These are phyloP conservation scores for Marvania coccoides DNA, from an alignment of 139 green algal species.

Conservation along the genomic window DNA sequence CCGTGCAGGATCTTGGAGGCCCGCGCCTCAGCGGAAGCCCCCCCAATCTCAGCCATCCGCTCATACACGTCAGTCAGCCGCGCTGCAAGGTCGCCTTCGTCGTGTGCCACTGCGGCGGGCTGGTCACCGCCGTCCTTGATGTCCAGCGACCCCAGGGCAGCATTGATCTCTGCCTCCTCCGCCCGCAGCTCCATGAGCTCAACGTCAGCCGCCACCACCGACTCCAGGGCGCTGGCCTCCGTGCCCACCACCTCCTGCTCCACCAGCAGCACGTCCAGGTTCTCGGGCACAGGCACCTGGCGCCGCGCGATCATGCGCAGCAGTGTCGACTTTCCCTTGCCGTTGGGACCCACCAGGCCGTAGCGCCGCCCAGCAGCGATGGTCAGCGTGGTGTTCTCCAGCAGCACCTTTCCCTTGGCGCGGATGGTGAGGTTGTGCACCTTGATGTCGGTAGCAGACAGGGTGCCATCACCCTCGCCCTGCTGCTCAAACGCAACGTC, in stretches of 20 bases:
- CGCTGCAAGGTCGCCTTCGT: conserved; percentile 28
- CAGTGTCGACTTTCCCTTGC: conserved; percentile 96
- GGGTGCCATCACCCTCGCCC: conserved; percentile 46
- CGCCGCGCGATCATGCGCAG: conserved; percentile 87
- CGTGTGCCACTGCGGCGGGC: conserved; percentile 14
- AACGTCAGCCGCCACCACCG: conserved; percentile 90
- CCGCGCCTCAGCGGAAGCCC: conserved; percentile 74
- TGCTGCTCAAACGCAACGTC: conserved; percentile 83
- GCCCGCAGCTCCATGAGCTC: conserved; percentile 85
- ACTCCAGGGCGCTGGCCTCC: conserved; percentile 48
- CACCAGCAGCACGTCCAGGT: conserved; percentile 97
- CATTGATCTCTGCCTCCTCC: conserved; percentile 72
- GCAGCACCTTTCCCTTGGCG: conserved; percentile 94
- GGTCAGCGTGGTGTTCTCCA: conserved; percentile 86
- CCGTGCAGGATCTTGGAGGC: conserved; percentile 97
- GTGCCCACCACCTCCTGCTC: conserved; percentile 94
- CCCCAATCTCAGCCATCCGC: conserved; percentile 73
- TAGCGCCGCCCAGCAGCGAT: conserved; percentile 83
- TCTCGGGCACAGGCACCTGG: conserved; percentile 90
- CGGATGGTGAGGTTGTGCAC: conserved; percentile 95
- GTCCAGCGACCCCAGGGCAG: conserved; percentile 32
- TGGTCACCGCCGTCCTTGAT: conserved; percentile 14
- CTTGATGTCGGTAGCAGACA: conserved; percentile 87
- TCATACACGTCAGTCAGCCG: conserved; percentile 92
- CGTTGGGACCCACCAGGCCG: conserved; percentile 79